phyloP scores from a whole-genome alignment of 2,329 filamentous ascomycete species.

The Sarocladiaceae sp. region DNA sequence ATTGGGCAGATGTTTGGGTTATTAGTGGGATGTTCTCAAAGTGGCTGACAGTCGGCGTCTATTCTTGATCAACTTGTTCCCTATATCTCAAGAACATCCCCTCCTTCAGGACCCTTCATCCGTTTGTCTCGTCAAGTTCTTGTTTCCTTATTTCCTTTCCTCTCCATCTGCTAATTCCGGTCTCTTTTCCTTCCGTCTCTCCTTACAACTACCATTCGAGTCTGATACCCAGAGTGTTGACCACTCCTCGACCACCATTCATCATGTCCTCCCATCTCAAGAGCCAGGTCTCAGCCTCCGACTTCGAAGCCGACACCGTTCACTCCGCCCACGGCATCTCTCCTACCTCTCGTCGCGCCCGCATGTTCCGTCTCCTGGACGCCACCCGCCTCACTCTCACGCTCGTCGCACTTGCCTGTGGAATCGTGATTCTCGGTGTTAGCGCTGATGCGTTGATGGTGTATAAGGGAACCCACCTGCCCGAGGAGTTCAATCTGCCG shows the following conservation, averaged over 20 bases:
- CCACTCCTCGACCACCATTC: conserved; percentile 11
- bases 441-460: conserved; percentile 50
- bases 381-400: conserved; percentile 43
- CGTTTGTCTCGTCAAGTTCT: neutral
- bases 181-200: conserved; percentile 12
- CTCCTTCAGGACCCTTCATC: neutral
- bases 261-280: conserved; percentile 31
- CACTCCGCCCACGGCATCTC: no score
- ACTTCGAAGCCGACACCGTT: conserved; percentile 40
- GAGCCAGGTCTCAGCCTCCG: conserved; percentile 37
- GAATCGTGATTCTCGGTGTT: conserved; percentile 49
- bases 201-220: conserved; percentile 7
- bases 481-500: conserved; percentile 43
- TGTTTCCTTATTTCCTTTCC: neutral
- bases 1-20: neutral
- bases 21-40: no score
- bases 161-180: neutral
- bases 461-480: conserved; percentile 50
- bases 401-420: conserved; percentile 44
- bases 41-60: neutral
- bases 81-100: neutral
- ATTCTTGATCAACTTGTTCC: neutral
- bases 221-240: conserved; percentile 11
- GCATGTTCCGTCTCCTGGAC: conserved; percentile 37
- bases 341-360: conserved; percentile 29